Conservation (phyloP, 2,329 filamentous ascomycete genomes). For the Parascedosporium putredinis region DNA sequence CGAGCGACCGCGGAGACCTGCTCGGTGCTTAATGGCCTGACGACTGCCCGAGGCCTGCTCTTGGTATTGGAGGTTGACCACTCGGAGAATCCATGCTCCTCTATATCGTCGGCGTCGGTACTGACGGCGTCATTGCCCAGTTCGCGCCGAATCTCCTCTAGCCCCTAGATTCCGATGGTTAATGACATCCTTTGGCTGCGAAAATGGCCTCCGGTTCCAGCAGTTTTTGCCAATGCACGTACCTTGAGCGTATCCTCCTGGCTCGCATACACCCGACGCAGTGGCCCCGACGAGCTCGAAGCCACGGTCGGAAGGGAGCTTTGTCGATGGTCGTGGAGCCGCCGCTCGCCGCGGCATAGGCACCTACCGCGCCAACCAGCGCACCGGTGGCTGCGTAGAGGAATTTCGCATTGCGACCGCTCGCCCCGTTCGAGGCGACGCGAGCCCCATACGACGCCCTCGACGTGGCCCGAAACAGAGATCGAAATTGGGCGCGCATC, state of each 20-base stretch:
- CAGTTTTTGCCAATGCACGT: neutral
- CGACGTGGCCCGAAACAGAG: neutral
- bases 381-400: neutral
- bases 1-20: slow-evolving; percentile 54
- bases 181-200: neutral
- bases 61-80: slow-evolving; percentile 60
- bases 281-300: neutral
- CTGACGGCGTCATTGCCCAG: slow-evolving; percentile 51
- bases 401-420: neutral
- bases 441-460: too few species aligned
- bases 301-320: neutral
- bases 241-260: neutral
- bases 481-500: neutral
- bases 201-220: too few species aligned
- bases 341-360: neutral
- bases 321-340: neutral
- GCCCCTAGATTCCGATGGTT: slow-evolving; percentile 32
- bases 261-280: neutral
- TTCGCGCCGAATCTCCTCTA: slow-evolving; percentile 37
- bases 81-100: slow-evolving; percentile 57
- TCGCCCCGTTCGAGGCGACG: too few species aligned
- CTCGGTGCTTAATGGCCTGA: slow-evolving; percentile 52
- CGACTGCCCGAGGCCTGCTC: slow-evolving; percentile 53
- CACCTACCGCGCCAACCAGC: neutral
- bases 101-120: slow-evolving; percentile 53